These are phyloP conservation scores for Brasilioporus rufonigricans DNA, from an alignment of 768 basidiomycete genomes.

Conservation along the genomic window DNA sequence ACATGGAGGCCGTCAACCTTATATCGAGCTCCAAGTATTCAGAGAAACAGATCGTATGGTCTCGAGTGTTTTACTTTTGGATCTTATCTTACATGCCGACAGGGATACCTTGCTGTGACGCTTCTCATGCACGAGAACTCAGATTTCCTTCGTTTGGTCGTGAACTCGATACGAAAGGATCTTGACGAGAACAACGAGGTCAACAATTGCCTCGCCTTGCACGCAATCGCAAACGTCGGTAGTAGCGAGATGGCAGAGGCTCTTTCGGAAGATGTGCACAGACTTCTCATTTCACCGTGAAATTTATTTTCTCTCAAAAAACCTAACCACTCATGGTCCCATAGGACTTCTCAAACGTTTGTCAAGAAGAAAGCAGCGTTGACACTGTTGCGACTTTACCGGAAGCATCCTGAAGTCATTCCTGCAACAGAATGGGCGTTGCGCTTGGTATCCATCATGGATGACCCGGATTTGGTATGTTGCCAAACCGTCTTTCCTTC, in stretches of 20 bases:
- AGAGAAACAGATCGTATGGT: conserved; percentile 95
- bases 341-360: conserved; percentile 88
- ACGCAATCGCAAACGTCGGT: conserved; percentile 98
- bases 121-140: conserved; percentile 99
- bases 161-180: conserved; percentile 98
- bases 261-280: conserved; percentile 89
- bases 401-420: conserved; percentile 94
- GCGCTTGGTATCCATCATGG: conserved; percentile 93
- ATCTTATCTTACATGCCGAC: conserved; percentile 2
- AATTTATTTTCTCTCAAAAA: conserved; percentile 19
- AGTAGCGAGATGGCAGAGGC: conserved; percentile 99
- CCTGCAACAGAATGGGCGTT: conserved; percentile 95
- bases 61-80: background rate
- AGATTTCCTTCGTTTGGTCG: conserved; percentile 92
- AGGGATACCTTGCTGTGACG: conserved; percentile 98
- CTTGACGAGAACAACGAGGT: conserved; percentile 92
- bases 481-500: background rate
- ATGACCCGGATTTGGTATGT: conserved; percentile 79
- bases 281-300: conserved; percentile 92
- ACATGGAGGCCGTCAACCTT: conserved; percentile 99
- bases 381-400: conserved; percentile 87
- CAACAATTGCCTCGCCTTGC: conserved; percentile 93
- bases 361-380: conserved; percentile 99
- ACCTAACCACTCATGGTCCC: conserved; percentile 4
- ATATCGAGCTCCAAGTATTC: conserved; percentile 95